Base-by-base conservation (phyloP, 73 alveolate species). In the Paramecium primaurelia region DNA sequence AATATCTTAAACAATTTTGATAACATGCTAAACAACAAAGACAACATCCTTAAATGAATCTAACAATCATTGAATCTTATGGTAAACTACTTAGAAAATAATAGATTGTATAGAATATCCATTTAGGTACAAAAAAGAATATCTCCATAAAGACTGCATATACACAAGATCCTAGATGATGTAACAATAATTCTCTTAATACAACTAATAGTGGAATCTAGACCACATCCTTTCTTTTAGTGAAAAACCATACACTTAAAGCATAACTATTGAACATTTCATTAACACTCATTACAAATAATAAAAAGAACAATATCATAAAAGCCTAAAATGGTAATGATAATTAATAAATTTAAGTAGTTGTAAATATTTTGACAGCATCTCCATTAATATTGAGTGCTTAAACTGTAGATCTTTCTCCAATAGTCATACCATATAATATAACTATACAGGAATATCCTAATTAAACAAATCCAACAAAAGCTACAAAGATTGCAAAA, bases 351-450 rank as follows among this genome's bases (percentile, higher is more conserved):
- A 71, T 38, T 36, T 45, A 8, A 71, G 60, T 89, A 9, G 86
- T 71, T 26, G 58, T 83, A 14, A 89, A 71, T 64, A 71, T 38
- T 36, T 89, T 89, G 38, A 83, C 92, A n/a, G 86, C 91, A 14
- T 37, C 51, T 20, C 88, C 88, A 38, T 89, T 80, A 20, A 87
- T 87, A n/a, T 73, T 86, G 22, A 5, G 44, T 18, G 94, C 88
- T 45, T 84, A n/a, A 20, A 89, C 68, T 8, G 26, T 11, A 40
- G 32, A 22, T 36, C 54, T 36, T 42, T 71, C 58, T 22, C 94
- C 94, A 6, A 89, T 73, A 5, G 94, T 89, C 94, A 89, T 89
- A 8, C 92, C 94, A 89, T 71, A 89, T 0, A 89, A 71, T 12
- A 77, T 34, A 9, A 83, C 73, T 22, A 38, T 1, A 16, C 34